Evolutionary conservation across 2,329 filamentous ascomycete species (phyloP).

Genomic region (Sporothrix luriei): DNA sequence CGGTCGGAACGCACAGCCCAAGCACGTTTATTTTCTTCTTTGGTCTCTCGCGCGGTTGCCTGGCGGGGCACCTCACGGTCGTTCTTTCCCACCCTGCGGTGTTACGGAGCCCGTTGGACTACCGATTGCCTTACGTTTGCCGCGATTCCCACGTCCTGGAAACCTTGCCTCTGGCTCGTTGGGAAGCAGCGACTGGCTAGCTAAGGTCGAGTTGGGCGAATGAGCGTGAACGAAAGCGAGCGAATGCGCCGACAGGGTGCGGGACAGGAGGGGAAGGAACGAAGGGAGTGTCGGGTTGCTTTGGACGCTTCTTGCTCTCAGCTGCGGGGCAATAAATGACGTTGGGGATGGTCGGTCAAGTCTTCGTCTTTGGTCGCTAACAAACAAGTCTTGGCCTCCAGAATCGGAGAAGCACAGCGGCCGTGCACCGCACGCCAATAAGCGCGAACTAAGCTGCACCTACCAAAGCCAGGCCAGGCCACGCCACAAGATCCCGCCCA

Average conservation of each 20-base stretch:
- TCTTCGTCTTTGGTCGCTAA: not conserved
- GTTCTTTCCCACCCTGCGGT: slow-evolving; percentile 15
- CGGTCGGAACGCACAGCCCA: slow-evolving; percentile 3
- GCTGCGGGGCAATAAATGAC: slow-evolving; percentile 30
- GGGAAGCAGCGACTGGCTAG: slow-evolving; percentile 1
- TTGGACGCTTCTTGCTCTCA: slow-evolving; percentile 3
- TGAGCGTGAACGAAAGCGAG: slow-evolving; percentile 1
- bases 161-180: not conserved
- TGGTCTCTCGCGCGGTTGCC: not conserved
- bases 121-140: slow-evolving; percentile 17
- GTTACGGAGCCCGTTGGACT: slow-evolving; percentile 1
- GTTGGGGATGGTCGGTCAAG: slow-evolving; percentile 10
- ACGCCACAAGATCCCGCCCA: not conserved
- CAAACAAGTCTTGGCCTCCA: not conserved
- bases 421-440: slow-evolving; percentile 14
- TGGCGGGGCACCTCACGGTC: slow-evolving; percentile 4
- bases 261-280: slow-evolving; percentile 7
- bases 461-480: not conserved
- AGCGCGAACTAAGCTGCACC: not conserved
- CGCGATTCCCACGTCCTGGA: not conserved
- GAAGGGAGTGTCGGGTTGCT: not conserved
- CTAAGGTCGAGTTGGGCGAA: slow-evolving; percentile 1
- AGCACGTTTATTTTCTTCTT: slow-evolving; percentile 2
- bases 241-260: not conserved
- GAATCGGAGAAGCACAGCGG: not conserved